Evolutionary conservation across 2,329 filamentous ascomycete genomes (phyloP), one percentile per base, ranked within the genome.

Genomic region (Colletotrichum tamarilloi): DNA sequence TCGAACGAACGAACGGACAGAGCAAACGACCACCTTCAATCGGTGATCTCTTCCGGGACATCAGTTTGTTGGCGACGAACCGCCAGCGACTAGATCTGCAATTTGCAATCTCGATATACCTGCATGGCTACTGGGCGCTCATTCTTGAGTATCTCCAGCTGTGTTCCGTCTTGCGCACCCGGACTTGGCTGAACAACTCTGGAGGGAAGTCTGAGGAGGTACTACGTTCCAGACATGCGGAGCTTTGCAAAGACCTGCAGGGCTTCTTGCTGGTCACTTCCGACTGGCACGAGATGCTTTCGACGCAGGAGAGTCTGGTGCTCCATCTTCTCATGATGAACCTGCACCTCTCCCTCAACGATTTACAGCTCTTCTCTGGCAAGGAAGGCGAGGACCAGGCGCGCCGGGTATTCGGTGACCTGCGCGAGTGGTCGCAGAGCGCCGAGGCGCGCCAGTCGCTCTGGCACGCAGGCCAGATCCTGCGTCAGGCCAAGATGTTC

Each of bases 311-410:
- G 76, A 82, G 82, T 5, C 77, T 89, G 19, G 78, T 89, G n/a
- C 77, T 88, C 9, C 85, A 88, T 76, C 83, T 92, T 1, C 83
- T 92, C 12, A 83, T 91, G 69, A 88, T 93, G 85, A 89, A 92
- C 77, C 83, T 93, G 5, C 88, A 93, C 78, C 87, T 92, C 56
- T 90, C 90, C 0, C 82, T 93, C 3, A 88, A 92, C 75, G 91
- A 93, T 70, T 82, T 93, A 19, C 91, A 93, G 77, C 85, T 92
- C 4, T 93, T 93, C 75, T 89, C 90, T 0, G 92, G 92, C 5
- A 91, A 92, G 56, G 91, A 92, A 75, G 91, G 90, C 28, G 88
- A 91, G 74, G 91, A 92, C 42, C 90, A 93, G 78, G 91, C 92
- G 4, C 86, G 89, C 4, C 82, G 87, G 7, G 86, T 91, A 16